Base-by-base conservation (phyloP, 2,329 filamentous ascomycete genomes). In the Fusarium tuaranense region DNA sequence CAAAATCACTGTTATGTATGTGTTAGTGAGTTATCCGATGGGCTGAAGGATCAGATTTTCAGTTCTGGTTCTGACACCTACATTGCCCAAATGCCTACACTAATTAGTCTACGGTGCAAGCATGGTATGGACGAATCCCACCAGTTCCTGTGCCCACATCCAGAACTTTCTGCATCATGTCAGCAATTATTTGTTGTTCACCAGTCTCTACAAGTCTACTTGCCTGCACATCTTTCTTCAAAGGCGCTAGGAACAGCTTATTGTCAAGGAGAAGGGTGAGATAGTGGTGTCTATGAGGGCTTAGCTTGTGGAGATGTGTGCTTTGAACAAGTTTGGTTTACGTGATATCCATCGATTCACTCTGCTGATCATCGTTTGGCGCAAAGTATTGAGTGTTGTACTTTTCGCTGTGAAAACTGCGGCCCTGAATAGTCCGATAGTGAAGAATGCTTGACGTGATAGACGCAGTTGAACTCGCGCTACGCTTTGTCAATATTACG, bases 331-430 rank as follows among this genome's bases (percentile, higher is more conserved):
- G 36, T 8, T 27, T n/a, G 13, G 22, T 14, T 20, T 60, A 70
- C 68, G 65, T 70, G 38, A 68, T 65, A 27, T 71, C 69, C 12
- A 71, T 59, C 4, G 69, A 71, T 18, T 68, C 65, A 10, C 62
- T 60, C 32, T 71, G 69, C 57, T 53, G 57, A 10, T 68, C 61
- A 41, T 71, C 69, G 46, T 71, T 71, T 7, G 69, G 69, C 2
- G 65, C 66, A 20, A 65, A 71, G 18, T 71, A 68, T 6, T 71
- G 61, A 1, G 65, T 68, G 8, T 41, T 61, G 48, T 64, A 68
- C 10, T 57, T 63, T 34, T 68, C 69, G 18, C 65, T 68, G 39
- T 71, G 69, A 39, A 61, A 71, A 14, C 65, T 71, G 30, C 69
- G 65, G 7, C 65, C 65, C 39, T 55, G 38, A 10, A 68, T 71